Percentiles rank a stretch among this genome's conserved stretches.
Evolutionary conservation across 1,284 basidiomycete genomes (phyloP).

Genomic region (Mycosarcoma maydis): DNA sequence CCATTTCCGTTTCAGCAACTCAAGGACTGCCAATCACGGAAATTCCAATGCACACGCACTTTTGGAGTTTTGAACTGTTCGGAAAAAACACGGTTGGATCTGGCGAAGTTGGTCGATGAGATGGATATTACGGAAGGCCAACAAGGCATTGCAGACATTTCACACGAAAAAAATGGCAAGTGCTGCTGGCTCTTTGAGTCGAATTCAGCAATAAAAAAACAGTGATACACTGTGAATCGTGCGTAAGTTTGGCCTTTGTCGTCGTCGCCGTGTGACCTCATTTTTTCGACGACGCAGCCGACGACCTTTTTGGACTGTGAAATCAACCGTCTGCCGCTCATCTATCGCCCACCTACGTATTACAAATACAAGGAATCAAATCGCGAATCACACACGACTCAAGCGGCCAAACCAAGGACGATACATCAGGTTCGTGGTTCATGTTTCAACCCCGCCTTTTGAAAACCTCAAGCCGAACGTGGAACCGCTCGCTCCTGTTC

Average conservation of each 20-base stretch:
- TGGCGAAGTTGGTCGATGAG: background rate
- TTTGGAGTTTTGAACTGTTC: background rate
- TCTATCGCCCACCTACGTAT: background rate
- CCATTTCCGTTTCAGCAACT: background rate
- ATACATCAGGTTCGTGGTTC: too few species aligned
- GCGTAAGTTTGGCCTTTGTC: too few species aligned
- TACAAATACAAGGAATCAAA: background rate
- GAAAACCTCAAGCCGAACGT: background rate
- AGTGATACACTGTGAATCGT: too few species aligned
- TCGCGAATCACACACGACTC: background rate
- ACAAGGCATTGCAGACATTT: too few species aligned
- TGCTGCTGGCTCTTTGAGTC: too few species aligned
- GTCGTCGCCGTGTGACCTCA: too few species aligned
- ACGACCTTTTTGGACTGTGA: conserved; percentile 11
- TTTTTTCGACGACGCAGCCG: too few species aligned
- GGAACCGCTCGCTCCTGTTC: background rate
- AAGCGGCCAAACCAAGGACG: too few species aligned
- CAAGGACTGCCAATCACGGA: background rate
- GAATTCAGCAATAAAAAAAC: too few species aligned
- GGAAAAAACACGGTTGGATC: background rate
- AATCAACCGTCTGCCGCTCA: background rate
- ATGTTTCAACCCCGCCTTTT: background rate
- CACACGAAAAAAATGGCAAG: too few species aligned
- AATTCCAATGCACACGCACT: background rate
- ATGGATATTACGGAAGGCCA: too few species aligned